Conservation (phyloP, 2,329 filamentous ascomycete species). For the Pseudogymnoascus pannorum region DNA sequence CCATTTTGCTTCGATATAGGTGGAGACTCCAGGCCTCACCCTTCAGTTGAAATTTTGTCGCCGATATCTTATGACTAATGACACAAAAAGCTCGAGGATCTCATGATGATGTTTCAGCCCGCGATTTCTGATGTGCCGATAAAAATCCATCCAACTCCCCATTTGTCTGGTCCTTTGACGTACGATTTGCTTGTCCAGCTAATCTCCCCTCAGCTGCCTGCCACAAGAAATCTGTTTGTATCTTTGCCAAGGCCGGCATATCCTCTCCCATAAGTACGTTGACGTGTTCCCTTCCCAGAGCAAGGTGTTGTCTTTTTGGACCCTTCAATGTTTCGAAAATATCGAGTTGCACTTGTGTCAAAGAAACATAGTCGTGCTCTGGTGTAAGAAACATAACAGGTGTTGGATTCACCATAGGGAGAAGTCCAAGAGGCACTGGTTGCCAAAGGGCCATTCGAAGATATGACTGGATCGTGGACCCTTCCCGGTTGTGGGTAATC, state of each 20-base stretch:
- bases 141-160: not conserved
- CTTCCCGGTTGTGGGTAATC: not conserved
- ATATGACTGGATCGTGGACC: constrained; percentile 5
- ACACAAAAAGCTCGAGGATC: not conserved
- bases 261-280: constrained; percentile 23
- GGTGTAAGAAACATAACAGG: constrained; percentile 12
- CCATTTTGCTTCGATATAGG: not conserved
- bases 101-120: not conserved
- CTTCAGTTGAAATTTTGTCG: not conserved
- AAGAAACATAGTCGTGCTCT: constrained; percentile 10
- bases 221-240: constrained; percentile 20
- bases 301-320: constrained; percentile 22
- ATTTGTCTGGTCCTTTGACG: not conserved
- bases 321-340: constrained; percentile 18
- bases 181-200: not conserved
- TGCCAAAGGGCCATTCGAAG: not conserved
- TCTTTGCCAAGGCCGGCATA: constrained; percentile 16
- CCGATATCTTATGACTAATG: too few relatives aligned
- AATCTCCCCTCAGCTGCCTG: constrained; percentile 4
- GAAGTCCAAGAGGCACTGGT: not conserved
- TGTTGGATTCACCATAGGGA: constrained; percentile 5
- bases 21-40: not conserved
- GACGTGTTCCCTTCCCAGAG: constrained; percentile 23
- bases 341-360: constrained; percentile 19
- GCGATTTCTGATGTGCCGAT: not conserved